phyloP scores from a whole-genome alignment of 179 eudicot species.

The Beta corolliflora region DNA sequence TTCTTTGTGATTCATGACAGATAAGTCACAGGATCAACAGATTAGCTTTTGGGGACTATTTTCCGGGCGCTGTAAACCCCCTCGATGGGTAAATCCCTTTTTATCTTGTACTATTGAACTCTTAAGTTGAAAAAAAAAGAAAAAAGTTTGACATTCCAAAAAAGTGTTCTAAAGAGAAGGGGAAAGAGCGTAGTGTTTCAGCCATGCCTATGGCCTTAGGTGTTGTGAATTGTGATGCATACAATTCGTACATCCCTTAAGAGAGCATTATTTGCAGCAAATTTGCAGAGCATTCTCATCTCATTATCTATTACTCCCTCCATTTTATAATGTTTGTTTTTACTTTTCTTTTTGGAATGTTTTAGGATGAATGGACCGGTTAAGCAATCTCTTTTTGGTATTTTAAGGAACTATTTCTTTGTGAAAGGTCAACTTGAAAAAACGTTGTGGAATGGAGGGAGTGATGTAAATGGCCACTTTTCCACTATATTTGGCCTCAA shows the following conservation, averaged over 20 bases:
- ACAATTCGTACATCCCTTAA: neutral
- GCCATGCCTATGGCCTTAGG: neutral
- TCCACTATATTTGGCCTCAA: too few species aligned
- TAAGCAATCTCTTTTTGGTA: neutral
- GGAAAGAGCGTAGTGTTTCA: neutral
- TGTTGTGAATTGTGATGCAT: neutral
- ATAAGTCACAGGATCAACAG: slow-evolving; percentile 80
- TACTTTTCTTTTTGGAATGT: neutral
- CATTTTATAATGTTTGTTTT: neutral
- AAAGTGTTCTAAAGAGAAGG: neutral
- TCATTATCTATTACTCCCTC: neutral
- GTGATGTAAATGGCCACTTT: too few species aligned
- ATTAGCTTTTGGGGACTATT: slow-evolving; percentile 77
- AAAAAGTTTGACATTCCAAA: neutral
- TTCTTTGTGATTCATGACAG: slow-evolving; percentile 44
- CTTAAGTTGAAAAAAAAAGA: neutral
- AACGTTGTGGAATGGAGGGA: too few species aligned
- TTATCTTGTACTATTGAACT: slow-evolving; percentile 2
- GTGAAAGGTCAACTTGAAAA: too few species aligned
- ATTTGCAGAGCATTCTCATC: neutral
- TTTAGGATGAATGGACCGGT: neutral
- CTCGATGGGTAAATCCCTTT: slow-evolving; percentile 67
- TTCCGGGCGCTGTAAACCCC: slow-evolving; percentile 78
- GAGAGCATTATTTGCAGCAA: neutral
- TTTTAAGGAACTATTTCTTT: neutral